Evolutionary conservation across 2,329 filamentous ascomycete species (phyloP), one percentile per base, ranked within the genome.

Genomic region (Diplodia mutila): DNA sequence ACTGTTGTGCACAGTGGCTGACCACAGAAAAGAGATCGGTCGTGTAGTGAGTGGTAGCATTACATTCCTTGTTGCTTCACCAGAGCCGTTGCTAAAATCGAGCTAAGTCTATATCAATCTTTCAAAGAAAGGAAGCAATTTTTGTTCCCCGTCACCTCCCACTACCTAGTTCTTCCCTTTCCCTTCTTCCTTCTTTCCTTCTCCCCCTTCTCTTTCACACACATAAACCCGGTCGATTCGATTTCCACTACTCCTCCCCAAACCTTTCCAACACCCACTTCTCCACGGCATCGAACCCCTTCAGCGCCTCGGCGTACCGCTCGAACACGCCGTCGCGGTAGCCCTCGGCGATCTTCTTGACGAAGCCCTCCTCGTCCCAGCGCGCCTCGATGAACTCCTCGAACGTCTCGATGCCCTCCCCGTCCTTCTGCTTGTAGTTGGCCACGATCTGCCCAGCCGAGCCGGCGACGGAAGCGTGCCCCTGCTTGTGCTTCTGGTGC

Each of bases 331-430:
- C 90, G 71, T 89, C 80, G 70, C 88, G 85, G 80, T 94, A 99
- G 1, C 95, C 94, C 2, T 91, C 87, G 49, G 90, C 92, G 53
- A 97, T 90, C 81, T 87, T 92, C 80, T 91, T 87, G 14, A 97
- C 90, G 71, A 94, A 93, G 0, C 89, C 89, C 71, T 90, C 89
- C 80, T 97, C 94, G 69, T 87, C 88, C 95, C 95, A 99, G 70
- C 95, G 85, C 75, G 83, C 83, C 8, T 91, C 92, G 69, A 99
- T 90, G 70, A 97, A 84, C 69, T 94, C 90, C 76, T 98, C 95
- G 80, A 98, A 98, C 4, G 86, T 92, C 85, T 97, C 89, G 1
- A 81, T 74, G 0, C 73, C 77, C 29, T 66, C 64, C 27, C 64
- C 64, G 1, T 25, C 39, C 39, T 42, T 37, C 52, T 66, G 52